These are phyloP conservation scores for Conticribra weissflogii DNA, from an alignment of 108 stramenopile genomes.

Conservation along the genomic window DNA sequence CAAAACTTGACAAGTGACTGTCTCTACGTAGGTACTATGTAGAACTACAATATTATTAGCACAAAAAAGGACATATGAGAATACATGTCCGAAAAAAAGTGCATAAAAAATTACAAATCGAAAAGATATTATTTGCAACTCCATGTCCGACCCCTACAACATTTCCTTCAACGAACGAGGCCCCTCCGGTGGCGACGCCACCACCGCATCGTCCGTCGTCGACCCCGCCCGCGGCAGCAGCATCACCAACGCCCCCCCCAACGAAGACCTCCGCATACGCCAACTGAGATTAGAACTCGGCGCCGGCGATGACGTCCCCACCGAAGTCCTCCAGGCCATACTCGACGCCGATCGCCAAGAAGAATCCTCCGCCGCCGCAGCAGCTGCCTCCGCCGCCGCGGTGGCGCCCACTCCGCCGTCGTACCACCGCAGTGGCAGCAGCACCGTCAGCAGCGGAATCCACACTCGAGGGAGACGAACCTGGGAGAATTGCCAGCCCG, in stretches of 20 bases:
- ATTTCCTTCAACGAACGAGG: too few relatives aligned
- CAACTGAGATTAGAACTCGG: slow-evolving; percentile 7
- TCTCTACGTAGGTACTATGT: too few relatives aligned
- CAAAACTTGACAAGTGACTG: too few relatives aligned
- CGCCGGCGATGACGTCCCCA: slow-evolving; percentile 3
- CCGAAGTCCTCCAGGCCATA: slow-evolving; percentile 12
- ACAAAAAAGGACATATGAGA: too few relatives aligned
- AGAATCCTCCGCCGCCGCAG: background rate
- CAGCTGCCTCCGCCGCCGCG: background rate
- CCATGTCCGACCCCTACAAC: too few relatives aligned
- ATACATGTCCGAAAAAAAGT: too few relatives aligned
- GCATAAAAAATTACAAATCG: too few relatives aligned
- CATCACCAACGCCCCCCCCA: background rate
- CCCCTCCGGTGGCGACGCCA: slow-evolving; percentile 5
- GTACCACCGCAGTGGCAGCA: background rate
- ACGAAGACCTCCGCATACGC: slow-evolving; percentile 9
- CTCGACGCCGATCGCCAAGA: slow-evolving; percentile 6
- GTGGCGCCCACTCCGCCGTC: too few relatives aligned
- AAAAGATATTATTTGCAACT: too few relatives aligned
- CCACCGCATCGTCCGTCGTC: background rate
- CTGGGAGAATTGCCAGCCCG: slow-evolving; percentile 21
- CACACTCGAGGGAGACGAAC: background rate
- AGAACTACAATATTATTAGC: too few relatives aligned
- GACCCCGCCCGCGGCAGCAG: background rate
- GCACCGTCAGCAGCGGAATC: background rate